phyloP scores from a whole-genome alignment of 2,329 filamentous ascomycete species.

The Phaeophleospora eucalypticola region DNA sequence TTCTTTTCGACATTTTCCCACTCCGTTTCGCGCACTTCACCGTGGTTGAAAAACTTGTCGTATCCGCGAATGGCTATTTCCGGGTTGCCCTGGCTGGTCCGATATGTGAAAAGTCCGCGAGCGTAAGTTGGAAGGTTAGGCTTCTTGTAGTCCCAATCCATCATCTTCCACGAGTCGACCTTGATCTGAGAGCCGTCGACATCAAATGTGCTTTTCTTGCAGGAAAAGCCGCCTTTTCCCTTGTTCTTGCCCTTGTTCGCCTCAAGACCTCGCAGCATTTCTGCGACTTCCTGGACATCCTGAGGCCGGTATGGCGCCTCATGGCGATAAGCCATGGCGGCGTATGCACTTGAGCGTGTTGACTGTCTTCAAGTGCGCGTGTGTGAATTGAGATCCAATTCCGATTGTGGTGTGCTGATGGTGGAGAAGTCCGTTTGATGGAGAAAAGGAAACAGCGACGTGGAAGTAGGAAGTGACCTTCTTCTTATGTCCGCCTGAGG shows the following conservation, averaged over 20 bases:
- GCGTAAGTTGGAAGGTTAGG: constrained; percentile 83
- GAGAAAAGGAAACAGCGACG: background rate
- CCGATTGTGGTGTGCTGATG: background rate
- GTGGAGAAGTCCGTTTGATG: no score
- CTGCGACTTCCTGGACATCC: constrained; percentile 62
- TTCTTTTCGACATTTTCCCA: constrained; percentile 74
- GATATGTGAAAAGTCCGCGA: constrained; percentile 87
- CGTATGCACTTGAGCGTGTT: no score
- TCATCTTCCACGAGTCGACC: constrained; percentile 89
- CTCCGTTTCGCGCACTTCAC: constrained; percentile 74
- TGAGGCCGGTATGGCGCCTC: constrained; percentile 63
- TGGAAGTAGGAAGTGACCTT: background rate
- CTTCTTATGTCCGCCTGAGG: background rate
- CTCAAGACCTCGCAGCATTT: constrained; percentile 63
- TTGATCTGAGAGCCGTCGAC: constrained; percentile 62
- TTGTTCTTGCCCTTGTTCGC: constrained; percentile 50
- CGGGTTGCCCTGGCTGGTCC: constrained; percentile 56
- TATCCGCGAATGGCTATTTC: constrained; percentile 89
- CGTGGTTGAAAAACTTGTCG: constrained; percentile 97
- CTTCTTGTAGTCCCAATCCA: constrained; percentile 95
- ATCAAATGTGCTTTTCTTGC: constrained; percentile 74
- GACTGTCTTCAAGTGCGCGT: background rate
- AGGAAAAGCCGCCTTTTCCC: constrained; percentile 57
- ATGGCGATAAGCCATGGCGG: constrained; percentile 49
- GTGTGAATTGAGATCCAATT: background rate